Conservation (phyloP, 371 early-diverging fungal genomes). For the Mucor irregularis region DNA sequence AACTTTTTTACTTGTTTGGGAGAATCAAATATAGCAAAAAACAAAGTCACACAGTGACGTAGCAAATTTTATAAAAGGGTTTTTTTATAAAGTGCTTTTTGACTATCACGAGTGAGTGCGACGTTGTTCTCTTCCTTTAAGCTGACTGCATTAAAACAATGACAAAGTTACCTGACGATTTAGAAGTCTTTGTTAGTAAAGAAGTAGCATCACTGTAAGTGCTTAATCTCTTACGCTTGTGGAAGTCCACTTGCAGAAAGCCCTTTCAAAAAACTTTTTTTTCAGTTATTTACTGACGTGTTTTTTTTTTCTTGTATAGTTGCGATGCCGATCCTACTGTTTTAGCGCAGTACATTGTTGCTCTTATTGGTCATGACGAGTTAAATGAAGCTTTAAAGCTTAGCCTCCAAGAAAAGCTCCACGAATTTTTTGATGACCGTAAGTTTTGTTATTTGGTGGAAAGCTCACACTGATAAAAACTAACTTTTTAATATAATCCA, state of each 20-base stretch:
- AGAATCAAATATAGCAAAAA: not conserved
- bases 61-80: too few species aligned
- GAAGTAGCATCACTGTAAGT: conserved; percentile 56
- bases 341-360: conserved; percentile 80
- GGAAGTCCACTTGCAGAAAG: too few species aligned
- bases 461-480: not conserved
- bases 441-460: conserved; percentile 11
- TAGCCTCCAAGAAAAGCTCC: conserved; percentile 46
- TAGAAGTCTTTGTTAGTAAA: conserved; percentile 47
- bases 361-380: conserved; percentile 72
- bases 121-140: too few species aligned
- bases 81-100: too few species aligned
- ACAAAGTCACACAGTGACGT: too few species aligned
- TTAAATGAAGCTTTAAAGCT: conserved; percentile 34
- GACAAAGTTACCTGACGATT: conserved; percentile 27
- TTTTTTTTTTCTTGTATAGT: conserved; percentile 34
- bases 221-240: too few species aligned
- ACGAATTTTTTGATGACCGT: conserved; percentile 65
- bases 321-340: conserved; percentile 82
- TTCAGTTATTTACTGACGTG: not conserved
- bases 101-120: too few species aligned
- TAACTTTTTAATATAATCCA: conserved; percentile 18
- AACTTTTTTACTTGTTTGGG: not conserved
- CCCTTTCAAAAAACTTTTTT: not conserved
- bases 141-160: not conserved